Evolutionary conservation across 176 grass and related monocot species (phyloP).

Genomic region (Canna indica): DNA sequence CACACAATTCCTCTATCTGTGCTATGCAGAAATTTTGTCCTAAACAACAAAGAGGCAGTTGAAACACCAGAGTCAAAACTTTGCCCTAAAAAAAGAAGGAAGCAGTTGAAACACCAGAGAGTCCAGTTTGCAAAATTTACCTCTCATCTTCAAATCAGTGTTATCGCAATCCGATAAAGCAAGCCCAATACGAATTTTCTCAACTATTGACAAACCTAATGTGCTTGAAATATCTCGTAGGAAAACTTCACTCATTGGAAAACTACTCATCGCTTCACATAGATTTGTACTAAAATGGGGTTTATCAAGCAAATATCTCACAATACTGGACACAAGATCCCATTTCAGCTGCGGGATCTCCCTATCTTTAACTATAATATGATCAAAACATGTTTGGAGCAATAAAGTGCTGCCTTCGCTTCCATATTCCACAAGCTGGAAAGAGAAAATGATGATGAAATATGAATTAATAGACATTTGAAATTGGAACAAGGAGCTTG

Average conservation of each 20-base stretch:
- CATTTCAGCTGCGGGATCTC: constrained; percentile 32
- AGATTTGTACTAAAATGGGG: constrained; percentile 55
- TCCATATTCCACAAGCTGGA: constrained; percentile 64
- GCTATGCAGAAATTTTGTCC: constrained; percentile 61
- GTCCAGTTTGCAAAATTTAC: constrained; percentile 30
- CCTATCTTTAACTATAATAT: constrained; percentile 32
- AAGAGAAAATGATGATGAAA: constrained; percentile 17
- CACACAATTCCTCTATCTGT: constrained; percentile 65
- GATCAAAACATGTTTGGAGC: constrained; percentile 68
- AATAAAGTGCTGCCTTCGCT: constrained; percentile 54
- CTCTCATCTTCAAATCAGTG: constrained; percentile 43
- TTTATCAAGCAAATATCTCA: constrained; percentile 65
- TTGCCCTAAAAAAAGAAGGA: constrained; percentile 44
- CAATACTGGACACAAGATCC: constrained; percentile 36
- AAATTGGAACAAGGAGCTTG: background rate
- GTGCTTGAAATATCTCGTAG: constrained; percentile 61
- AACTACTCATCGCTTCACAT: constrained; percentile 54
- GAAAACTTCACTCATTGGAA: constrained; percentile 36
- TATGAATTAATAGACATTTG: background rate
- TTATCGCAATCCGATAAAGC: constrained; percentile 72
- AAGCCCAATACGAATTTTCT: constrained; percentile 66
- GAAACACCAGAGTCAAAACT: constrained; percentile 13
- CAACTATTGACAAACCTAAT: constrained; percentile 46
- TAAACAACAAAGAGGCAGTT: constrained; percentile 27
- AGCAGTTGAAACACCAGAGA: background rate